Conservation (phyloP, 192 early-diverging fungal species). For the Podila verticillata region DNA sequence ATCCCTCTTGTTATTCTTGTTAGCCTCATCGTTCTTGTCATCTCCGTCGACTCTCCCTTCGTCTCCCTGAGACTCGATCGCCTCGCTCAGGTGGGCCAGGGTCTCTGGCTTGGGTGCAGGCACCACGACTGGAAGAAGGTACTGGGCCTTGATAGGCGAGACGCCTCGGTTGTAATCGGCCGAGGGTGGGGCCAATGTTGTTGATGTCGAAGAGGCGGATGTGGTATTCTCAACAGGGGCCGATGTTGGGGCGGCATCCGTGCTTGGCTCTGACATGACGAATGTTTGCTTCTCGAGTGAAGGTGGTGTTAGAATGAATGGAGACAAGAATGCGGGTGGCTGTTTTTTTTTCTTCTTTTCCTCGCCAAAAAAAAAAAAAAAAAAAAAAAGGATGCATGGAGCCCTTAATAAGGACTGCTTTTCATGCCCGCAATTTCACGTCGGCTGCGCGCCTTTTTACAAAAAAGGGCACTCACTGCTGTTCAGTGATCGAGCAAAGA, state of each 20-base stretch:
- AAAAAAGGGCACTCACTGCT: too few species aligned
- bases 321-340: too few species aligned
- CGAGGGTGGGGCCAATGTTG: neutral
- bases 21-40: neutral
- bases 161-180: conserved; percentile 11
- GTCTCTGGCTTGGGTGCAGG: conserved; percentile 19
- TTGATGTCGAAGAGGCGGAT: neutral
- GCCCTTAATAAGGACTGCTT: too few species aligned
- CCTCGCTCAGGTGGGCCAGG: conserved; percentile 27
- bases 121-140: conserved; percentile 12
- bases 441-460: too few species aligned
- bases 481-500: too few species aligned
- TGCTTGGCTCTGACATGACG: too few species aligned
- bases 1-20: conserved; percentile 42
- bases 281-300: too few species aligned
- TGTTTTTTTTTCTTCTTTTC: too few species aligned
- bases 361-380: too few species aligned
- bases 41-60: conserved; percentile 21
- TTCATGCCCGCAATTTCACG: too few species aligned
- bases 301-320: too few species aligned
- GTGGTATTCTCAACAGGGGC: neutral
- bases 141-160: conserved; percentile 36
- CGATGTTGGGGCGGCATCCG: neutral
- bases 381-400: too few species aligned
- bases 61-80: conserved; percentile 33